A percentile compares a stretch with the other conserved stretches of the same genome.
Evolutionary conservation across 768 basidiomycete species (phyloP).

Genomic region (Termitomyces sp.): DNA sequence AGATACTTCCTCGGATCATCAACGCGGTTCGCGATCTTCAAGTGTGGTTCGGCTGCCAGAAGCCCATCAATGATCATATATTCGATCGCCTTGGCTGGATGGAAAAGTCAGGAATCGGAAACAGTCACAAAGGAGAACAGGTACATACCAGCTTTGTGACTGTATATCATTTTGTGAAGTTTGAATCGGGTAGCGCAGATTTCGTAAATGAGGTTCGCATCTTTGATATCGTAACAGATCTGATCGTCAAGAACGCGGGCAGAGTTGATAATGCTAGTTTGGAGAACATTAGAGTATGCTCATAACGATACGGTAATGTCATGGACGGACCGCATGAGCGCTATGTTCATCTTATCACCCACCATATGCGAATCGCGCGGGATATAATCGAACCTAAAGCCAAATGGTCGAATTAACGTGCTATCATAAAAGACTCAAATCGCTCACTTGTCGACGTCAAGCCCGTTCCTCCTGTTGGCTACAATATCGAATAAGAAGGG

Average conservation of each 20-base stretch:
- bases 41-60: slow-evolving; percentile 57
- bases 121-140: not conserved
- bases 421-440: not conserved
- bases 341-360: slow-evolving; percentile 58
- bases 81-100: slow-evolving; percentile 70
- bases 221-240: slow-evolving; percentile 83
- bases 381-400: slow-evolving; percentile 75
- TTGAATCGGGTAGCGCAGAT: slow-evolving; percentile 73
- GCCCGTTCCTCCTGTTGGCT: slow-evolving; percentile 75
- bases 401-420: not conserved
- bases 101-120: not conserved
- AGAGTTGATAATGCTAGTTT: slow-evolving; percentile 62
- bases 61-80: slow-evolving; percentile 84
- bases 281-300: not conserved
- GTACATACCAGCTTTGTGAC: slow-evolving; percentile 67
- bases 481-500: slow-evolving; percentile 82
- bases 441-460: slow-evolving; percentile 82
- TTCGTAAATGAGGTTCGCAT: slow-evolving; percentile 72
- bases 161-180: slow-evolving; percentile 81
- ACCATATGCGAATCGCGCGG: slow-evolving; percentile 70
- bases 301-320: not conserved
- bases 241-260: slow-evolving; percentile 71
- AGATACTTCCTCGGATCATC: slow-evolving; percentile 58
- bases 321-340: slow-evolving; percentile 39
- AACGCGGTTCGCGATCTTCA: slow-evolving; percentile 59